phyloP scores from a whole-genome alignment of 768 basidiomycete species.

The Rickenella mellea region DNA sequence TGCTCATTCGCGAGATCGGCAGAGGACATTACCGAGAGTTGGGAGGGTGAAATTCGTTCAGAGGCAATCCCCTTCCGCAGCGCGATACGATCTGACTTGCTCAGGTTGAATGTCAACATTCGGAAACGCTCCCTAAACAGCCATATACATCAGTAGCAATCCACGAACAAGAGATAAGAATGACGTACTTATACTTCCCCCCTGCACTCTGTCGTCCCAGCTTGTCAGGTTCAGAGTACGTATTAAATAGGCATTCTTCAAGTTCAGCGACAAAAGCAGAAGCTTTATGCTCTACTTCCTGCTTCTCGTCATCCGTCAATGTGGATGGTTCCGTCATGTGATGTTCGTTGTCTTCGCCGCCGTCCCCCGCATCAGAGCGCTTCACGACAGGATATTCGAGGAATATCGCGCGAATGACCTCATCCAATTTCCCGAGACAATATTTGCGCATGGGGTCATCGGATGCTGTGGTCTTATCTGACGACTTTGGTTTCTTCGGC shows the following conservation, averaged over 20 bases:
- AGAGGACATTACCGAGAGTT: constrained; percentile 77
- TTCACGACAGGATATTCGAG: constrained; percentile 54
- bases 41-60: constrained; percentile 53
- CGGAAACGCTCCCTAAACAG: constrained; percentile 74
- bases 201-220: constrained; percentile 51
- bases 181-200: constrained; percentile 71
- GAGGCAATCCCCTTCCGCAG: constrained; percentile 75
- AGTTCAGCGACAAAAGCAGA: constrained; percentile 60
- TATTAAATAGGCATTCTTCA: constrained; percentile 68
- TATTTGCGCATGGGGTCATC: constrained; percentile 77
- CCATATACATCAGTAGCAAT: constrained; percentile 2
- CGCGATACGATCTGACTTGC: constrained; percentile 66
- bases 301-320: constrained; percentile 51
- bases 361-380: constrained; percentile 18
- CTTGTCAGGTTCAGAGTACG: constrained; percentile 73
- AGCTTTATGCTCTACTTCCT: constrained; percentile 43
- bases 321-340: constrained; percentile 46
- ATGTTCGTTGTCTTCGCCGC: constrained; percentile 14
- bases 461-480: constrained; percentile 25
- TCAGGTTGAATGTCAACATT: constrained; percentile 82
- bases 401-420: constrained; percentile 64
- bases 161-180: not conserved
- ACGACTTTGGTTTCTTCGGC: constrained; percentile 39
- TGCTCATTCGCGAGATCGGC: constrained; percentile 87
- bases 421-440: constrained; percentile 67